These are phyloP conservation scores for Teratosphaeria gauchensis DNA, from an alignment of 2,329 filamentous ascomycete species.

Conservation along the genomic window DNA sequence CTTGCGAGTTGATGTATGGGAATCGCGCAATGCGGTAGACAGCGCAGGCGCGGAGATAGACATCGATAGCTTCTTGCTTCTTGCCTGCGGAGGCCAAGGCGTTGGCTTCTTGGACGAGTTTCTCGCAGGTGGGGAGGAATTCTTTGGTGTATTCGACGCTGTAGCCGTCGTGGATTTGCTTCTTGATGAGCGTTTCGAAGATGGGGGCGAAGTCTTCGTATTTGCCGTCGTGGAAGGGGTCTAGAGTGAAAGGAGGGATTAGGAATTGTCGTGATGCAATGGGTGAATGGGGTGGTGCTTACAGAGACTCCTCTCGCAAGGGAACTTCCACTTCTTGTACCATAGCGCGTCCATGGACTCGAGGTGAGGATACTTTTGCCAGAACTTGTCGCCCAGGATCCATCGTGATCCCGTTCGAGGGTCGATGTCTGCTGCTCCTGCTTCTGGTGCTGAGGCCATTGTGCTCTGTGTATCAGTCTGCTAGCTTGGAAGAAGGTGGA, in stretches of 20 bases:
- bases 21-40: conserved; percentile 30
- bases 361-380: conserved; percentile 46
- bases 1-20: conserved; percentile 27
- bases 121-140: conserved; percentile 26
- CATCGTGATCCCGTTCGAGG: conserved; percentile 25
- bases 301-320: conserved; percentile 20
- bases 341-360: conserved; percentile 48
- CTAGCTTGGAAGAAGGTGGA: background rate
- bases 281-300: background rate
- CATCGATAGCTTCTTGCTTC: conserved; percentile 20
- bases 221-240: conserved; percentile 27
- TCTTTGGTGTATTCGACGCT: conserved; percentile 28
- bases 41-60: conserved; percentile 28
- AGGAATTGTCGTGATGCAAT: conserved; percentile 8
- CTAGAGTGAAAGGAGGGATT: background rate
- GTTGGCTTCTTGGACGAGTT: conserved; percentile 23
- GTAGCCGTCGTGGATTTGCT: conserved; percentile 30
- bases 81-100: conserved; percentile 12
- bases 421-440: conserved; percentile 7
- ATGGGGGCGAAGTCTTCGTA: conserved; percentile 30
- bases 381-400: conserved; percentile 39
- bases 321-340: conserved; percentile 29
- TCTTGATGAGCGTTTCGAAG: conserved; percentile 27
- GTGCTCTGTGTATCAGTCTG: background rate
- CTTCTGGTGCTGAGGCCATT: background rate